phyloP scores from a whole-genome alignment of 2,329 filamentous ascomycete species.

The Xylaria sp. region DNA sequence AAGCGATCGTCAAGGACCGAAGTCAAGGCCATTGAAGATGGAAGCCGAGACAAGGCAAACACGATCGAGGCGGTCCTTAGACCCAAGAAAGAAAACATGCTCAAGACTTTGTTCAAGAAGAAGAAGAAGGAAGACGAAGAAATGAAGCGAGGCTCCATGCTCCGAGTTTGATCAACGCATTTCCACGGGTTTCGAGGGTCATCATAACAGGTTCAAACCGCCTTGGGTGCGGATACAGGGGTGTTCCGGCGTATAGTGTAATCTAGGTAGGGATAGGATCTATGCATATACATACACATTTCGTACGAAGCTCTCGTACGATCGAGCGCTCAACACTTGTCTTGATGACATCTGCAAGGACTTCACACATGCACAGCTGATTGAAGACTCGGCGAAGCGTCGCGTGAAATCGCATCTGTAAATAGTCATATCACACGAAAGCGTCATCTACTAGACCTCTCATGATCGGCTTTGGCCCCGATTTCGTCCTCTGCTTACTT shows the following conservation, averaged over 20 bases:
- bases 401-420: not conserved
- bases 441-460: not conserved
- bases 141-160: conserved; percentile 29
- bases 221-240: conserved; percentile 7
- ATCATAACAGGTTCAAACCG: not conserved
- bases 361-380: conserved; percentile 3
- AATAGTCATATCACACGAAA: not conserved
- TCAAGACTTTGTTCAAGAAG: conserved; percentile 67
- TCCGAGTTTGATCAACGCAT: conserved; percentile 11
- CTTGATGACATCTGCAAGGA: not conserved
- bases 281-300: conserved; percentile 12
- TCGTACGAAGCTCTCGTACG: not conserved
- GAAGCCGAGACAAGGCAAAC: conserved; percentile 49
- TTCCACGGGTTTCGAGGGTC: not conserved
- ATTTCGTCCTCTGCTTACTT: not conserved
- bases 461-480: not conserved
- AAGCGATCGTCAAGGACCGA: conserved; percentile 44
- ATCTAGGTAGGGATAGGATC: conserved; percentile 4
- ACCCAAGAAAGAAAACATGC: conserved; percentile 62
- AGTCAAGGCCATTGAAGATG: conserved; percentile 51
- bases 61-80: conserved; percentile 55
- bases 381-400: not conserved
- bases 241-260: conserved; percentile 11
- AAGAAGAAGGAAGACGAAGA: conserved; percentile 56
- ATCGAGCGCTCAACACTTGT: not conserved